Base-by-base conservation (phyloP, 768 basidiomycete species). In the Pulveroboletus sp. region DNA sequence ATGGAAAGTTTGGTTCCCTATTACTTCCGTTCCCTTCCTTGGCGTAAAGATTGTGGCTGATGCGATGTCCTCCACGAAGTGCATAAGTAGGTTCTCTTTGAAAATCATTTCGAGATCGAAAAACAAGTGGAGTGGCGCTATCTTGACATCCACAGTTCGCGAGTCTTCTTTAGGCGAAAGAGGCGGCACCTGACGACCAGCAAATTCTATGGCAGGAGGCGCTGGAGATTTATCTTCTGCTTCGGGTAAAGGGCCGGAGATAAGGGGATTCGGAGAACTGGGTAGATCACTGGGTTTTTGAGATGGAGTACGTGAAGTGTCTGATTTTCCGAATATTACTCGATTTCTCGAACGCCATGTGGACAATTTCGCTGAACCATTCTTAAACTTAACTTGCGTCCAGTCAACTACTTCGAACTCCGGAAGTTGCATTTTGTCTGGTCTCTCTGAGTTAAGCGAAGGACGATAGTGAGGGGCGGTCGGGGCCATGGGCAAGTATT, bases 61-160 rank as follows among this genome's bases (percentile, higher is more conserved):
- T n/a, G 63, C 55, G 30, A 76, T 32, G 13, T 77, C 75, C 9
- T 79, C 71, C 36, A 85, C 32, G 53, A 86, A 86, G 1, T 66
- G 60, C 29, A 79, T 60, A 38, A 74, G 68, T 51, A 64, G 71
- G 43, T 51, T 59, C 57, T 69, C 56, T 50, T 71, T 61, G 43
- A 80, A 55, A 17, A 74, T 55, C 47, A 71, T 63, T 29, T 68
- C 76, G 39, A 90, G 69, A 63, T 94, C 90, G 23, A 89, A 44
- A 60, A 91, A 89, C n/a, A 87, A 35, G 59, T 93, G 91, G 10
- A 94, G 57, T 10, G 92, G 86, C 10, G 72, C 71, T 8, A 80
- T 59, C 24, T 76, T 70, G 27, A 81, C 43, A 5, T 71, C 60
- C 31, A 65, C n/a, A 50, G 51, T 44, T 27, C 36, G 19, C 43